Base-by-base conservation (phyloP, 495 filamentous ascomycete species). In the Margaritispora aquatica region DNA sequence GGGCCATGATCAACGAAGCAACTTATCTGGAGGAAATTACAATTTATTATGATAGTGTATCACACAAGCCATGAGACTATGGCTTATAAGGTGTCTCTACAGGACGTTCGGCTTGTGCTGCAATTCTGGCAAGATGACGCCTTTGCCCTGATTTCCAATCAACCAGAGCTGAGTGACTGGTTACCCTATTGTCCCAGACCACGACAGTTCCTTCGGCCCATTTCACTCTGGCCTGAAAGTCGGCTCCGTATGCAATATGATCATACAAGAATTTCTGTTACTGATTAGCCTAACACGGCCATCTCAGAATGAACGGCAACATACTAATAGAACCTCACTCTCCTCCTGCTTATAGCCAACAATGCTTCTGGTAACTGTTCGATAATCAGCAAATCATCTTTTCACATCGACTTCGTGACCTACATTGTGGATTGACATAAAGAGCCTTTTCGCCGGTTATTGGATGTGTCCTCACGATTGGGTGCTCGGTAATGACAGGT, bases 141-240 rank as follows among this genome's bases (percentile, higher is more conserved):
- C 91, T 77, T 73, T 88, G 82, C 2, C 89, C 89, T 73, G 82
- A 83, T 56, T 81, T 81, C 88, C 88, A 95, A 69, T 92, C 90
- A 19, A 90, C 68, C 29, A 89, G 74, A 3, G 88, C 89, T n/a
- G 85, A 85, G 70, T 94, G 89, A 54, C 81, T 78, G 13, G 89
- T 90, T 2, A 92, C 85, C 17, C 89, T 80, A 70, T 95, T 93
- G 68, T 96, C 92, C 84, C 91, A 96, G 11, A 96, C 86, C 9
- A 96, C 88, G 23, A 96, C 91, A 1, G 89, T 94, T 11, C 78
- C 77, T 11, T 84, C 80, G 62, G 87, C 81, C 90, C 90, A 96
- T 63, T 87, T 84, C 51, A 97, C 84, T n/a, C 92, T 78, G 9
- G 83, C 85, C 65, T 97, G 92, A 78, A 94, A 92, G 73, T 96